Percentiles rank a stretch among this genome's conserved stretches.
Evolutionary conservation across 2,329 filamentous ascomycete genomes (phyloP).

Genomic region (Ophiostoma pallidulum): DNA sequence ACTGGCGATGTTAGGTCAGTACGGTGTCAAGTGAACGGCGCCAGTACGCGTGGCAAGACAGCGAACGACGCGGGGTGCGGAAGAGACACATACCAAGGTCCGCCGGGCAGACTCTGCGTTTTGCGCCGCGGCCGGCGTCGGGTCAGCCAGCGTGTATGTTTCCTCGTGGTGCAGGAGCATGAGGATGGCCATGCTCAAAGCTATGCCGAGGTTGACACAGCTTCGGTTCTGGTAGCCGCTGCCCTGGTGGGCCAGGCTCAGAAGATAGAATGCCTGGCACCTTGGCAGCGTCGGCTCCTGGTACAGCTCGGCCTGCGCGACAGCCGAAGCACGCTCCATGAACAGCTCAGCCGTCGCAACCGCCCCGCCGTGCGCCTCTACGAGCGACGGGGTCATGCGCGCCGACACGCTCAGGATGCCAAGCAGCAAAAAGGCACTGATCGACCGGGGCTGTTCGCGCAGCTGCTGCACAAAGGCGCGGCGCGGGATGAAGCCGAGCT

Average conservation of each 20-base stretch:
- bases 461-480: slow-evolving; percentile 39
- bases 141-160: slow-evolving; percentile 36
- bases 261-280: slow-evolving; percentile 49
- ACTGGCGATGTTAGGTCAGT: slow-evolving; percentile 27
- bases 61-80: neutral
- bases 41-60: no score
- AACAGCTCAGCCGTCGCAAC: slow-evolving; percentile 44
- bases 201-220: slow-evolving; percentile 48
- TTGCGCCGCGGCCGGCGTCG: slow-evolving; percentile 36
- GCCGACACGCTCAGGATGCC: slow-evolving; percentile 48
- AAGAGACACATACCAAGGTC: slow-evolving; percentile 35
- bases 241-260: slow-evolving; percentile 50
- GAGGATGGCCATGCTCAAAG: slow-evolving; percentile 45
- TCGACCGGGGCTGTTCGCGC: slow-evolving; percentile 35
- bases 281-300: slow-evolving; percentile 42
- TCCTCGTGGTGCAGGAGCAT: slow-evolving; percentile 48
- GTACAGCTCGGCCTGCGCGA: slow-evolving; percentile 43
- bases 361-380: slow-evolving; percentile 39
- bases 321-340: slow-evolving; percentile 38
- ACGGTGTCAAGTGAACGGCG: no score
- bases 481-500: slow-evolving; percentile 50
- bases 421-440: slow-evolving; percentile 46
- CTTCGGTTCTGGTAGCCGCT: slow-evolving; percentile 44
- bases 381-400: slow-evolving; percentile 41
- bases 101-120: slow-evolving; percentile 46